Base-by-base conservation (phyloP, 441 rosid genomes). In the Bocquillonia castaneifolia region DNA sequence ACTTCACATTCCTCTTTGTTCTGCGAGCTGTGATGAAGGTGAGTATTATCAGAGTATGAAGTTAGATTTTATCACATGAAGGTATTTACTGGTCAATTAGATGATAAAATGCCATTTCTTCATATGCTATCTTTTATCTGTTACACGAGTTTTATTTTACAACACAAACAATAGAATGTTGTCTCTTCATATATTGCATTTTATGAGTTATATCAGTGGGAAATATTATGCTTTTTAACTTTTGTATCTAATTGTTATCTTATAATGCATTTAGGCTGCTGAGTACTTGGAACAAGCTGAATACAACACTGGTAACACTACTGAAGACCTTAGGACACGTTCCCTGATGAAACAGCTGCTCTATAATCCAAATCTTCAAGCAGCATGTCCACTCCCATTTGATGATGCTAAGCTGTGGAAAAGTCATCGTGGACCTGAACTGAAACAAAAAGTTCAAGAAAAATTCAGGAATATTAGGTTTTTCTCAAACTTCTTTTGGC, bases 361-460 rank as follows among this genome's bases (percentile, higher is more conserved):
- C 12, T 76, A 84, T 76, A 81, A 88, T 66, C 80, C 90, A 56
- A 81, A 83, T 65, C 83, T 89, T 52, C 91, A 79, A 77, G 86
- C 98, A 64, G 96, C 98, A 48, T 92, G 98, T 72, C 98, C 98
- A 6, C 79, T 89, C 42, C 96, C 98, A 59, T 92, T 83, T 76
- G 93, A 92, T 69, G 98, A 92, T 78, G 96, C 94, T 39, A 88
- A 89, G 80, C 79, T 89, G 61, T 92, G 97, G 96, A 88, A 85
- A 73, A 96, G 97, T 47, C 88, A 89, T 76, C 82, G 86, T 59
- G 97, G 97, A 62, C 97, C 94, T 26, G 94, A 92, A 79, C 76
- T 92, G 75, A 89, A 89, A 74, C 92, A 84, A 77, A 79, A 82
- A 68, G 83, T 85, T 79, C 96, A 89, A 76, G 80, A 69, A 63